A percentile compares a stretch with the other conserved stretches of the same genome.
phyloP scores from a whole-genome alignment of 352 stramenopile genomes.

The Peronospora tabacina region DNA sequence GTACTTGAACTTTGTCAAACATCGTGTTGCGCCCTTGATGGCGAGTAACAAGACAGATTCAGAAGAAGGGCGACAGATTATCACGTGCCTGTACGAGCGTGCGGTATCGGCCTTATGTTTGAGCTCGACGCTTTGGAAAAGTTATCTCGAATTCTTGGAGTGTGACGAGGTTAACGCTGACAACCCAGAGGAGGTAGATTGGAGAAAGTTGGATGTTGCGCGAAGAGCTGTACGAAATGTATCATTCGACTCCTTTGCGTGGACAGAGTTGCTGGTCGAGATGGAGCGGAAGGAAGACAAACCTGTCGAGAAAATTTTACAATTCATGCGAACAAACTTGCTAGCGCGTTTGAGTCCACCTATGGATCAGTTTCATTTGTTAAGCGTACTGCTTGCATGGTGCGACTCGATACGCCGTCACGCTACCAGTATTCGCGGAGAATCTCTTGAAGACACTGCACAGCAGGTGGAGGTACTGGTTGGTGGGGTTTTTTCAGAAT shows the following conservation, averaged over 20 bases:
- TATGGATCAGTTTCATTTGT: constrained; percentile 51
- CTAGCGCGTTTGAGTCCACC: constrained; percentile 27
- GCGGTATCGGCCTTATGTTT: constrained; percentile 48
- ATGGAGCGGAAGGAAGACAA: constrained; percentile 30
- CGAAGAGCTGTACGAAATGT: constrained; percentile 53
- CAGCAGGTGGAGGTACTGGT: constrained; percentile 22
- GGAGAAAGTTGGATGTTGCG: constrained; percentile 20
- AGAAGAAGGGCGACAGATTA: constrained; percentile 13
- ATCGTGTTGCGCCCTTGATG: constrained; percentile 38
- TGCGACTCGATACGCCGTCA: constrained; percentile 37
- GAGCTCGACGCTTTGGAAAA: constrained; percentile 45
- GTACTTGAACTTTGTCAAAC: constrained; percentile 63
- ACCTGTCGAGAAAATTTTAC: constrained; percentile 12
- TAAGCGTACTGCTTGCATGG: constrained; percentile 41
- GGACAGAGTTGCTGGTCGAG: constrained; percentile 46
- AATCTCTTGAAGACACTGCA: constrained; percentile 7
- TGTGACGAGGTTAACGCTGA: not conserved
- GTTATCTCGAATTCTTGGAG: constrained; percentile 42
- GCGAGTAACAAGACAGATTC: constrained; percentile 1
- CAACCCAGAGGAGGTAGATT: not conserved
- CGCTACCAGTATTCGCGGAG: constrained; percentile 4
- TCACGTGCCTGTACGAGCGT: constrained; percentile 52
- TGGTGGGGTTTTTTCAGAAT: constrained; percentile 27
- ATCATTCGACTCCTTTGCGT: constrained; percentile 52
- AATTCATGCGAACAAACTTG: constrained; percentile 26